Percentiles rank a stretch among this genome's conserved stretches.
These are phyloP conservation scores for Blastocrithidia nonstop DNA, from an alignment of 208 protist genomes.

Conservation along the genomic window DNA sequence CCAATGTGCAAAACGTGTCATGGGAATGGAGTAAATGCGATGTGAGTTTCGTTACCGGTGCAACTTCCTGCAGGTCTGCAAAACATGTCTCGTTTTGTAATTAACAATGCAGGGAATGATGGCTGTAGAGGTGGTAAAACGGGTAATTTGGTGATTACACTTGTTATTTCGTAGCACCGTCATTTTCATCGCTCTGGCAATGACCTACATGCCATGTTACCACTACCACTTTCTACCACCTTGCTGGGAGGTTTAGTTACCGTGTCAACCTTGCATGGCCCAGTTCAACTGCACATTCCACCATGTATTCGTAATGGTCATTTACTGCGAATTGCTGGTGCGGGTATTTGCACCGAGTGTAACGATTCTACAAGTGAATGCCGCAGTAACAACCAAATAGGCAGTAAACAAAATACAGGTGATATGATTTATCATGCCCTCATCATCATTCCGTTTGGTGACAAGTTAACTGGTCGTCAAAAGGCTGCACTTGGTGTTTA, in stretches of 20 bases:
- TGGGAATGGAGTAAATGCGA: constrained; percentile 34
- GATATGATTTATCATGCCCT: constrained; percentile 41
- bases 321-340: constrained; percentile 17
- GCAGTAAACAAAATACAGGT: constrained; percentile 1
- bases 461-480: constrained; percentile 46
- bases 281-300: constrained; percentile 29
- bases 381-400: neutral
- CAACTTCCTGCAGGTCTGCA: constrained; percentile 21
- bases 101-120: constrained; percentile 50
- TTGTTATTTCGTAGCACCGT: constrained; percentile 55
- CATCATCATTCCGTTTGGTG: constrained; percentile 40
- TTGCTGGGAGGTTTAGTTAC: constrained; percentile 59
- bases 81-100: constrained; percentile 22
- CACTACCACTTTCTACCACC: constrained; percentile 52
- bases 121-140: constrained; percentile 58
- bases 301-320: constrained; percentile 64
- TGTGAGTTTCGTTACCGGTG: constrained; percentile 7
- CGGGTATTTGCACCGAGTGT: neutral
- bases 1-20: constrained; percentile 39
- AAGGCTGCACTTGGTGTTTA: constrained; percentile 19
- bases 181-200: constrained; percentile 36
- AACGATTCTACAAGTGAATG: neutral
- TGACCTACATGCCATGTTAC: constrained; percentile 64
- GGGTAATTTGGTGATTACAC: constrained; percentile 59
- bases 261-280: constrained; percentile 28